phyloP scores from a whole-genome alignment of 768 basidiomycete species.

The Xerocomus spinulosus region DNA sequence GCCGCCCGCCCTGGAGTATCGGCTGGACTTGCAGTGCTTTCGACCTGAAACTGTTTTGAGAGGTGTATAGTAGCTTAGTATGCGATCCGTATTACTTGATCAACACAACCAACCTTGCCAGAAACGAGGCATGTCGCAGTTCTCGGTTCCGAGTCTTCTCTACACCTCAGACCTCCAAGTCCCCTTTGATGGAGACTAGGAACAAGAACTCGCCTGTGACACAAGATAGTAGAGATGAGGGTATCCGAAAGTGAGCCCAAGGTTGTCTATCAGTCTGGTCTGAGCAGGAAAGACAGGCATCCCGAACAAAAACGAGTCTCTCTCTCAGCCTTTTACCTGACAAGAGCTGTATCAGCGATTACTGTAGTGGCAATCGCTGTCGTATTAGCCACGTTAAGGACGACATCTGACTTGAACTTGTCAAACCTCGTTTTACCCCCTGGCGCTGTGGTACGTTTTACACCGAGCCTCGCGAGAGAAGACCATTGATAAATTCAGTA shows the following conservation, averaged over 20 bases:
- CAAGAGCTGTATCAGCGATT: neutral
- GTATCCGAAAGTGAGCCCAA: neutral
- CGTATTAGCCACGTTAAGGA: neutral
- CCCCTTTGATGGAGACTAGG: too few relatives aligned
- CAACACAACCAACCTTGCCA: too few relatives aligned
- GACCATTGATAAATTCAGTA: conserved; percentile 31
- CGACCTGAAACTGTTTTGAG: neutral
- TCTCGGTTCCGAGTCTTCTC: too few relatives aligned
- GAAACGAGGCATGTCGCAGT: too few relatives aligned
- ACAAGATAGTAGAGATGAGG: neutral
- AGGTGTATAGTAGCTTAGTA: neutral
- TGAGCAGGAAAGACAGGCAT: neutral
- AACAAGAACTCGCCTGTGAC: neutral
- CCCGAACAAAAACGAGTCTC: neutral
- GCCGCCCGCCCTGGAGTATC: conserved; percentile 18
- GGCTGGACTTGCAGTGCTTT: conserved; percentile 21
- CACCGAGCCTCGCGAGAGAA: neutral
- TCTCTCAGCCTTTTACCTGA: neutral
- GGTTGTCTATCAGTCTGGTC: neutral
- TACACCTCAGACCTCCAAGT: too few relatives aligned
- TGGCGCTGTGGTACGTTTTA: conserved; percentile 22
- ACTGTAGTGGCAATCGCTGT: neutral
- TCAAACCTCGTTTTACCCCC: conserved; percentile 10
- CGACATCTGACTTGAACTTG: neutral
- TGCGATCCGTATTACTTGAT: too few relatives aligned